A percentile compares a stretch with the other conserved stretches of the same genome.
phyloP scores from a whole-genome alignment of 1,284 basidiomycete genomes.

The Coriolopsis trogii region DNA sequence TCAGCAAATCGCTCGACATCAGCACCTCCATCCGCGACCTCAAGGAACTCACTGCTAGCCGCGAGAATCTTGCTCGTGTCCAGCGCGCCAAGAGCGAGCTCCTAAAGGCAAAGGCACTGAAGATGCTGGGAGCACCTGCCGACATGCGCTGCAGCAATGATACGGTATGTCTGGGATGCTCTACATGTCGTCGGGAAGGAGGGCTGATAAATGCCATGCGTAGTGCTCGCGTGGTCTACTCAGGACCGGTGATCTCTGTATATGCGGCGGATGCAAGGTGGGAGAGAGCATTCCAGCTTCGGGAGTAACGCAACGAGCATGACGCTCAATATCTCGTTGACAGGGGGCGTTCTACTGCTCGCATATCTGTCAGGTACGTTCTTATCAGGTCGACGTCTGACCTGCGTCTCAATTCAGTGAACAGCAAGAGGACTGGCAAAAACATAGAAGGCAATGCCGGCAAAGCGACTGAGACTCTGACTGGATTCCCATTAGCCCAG shows the following conservation, averaged over 20 bases:
- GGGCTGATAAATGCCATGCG: background rate
- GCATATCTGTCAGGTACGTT: constrained; percentile 11
- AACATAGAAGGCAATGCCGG: no score
- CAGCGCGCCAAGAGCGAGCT: constrained; percentile 34
- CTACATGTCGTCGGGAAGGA: background rate
- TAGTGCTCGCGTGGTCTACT: constrained; percentile 16
- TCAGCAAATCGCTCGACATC: constrained; percentile 32
- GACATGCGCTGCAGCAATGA: constrained; percentile 35
- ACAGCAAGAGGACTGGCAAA: no score
- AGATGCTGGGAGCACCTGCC: constrained; percentile 27
- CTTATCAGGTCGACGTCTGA: background rate
- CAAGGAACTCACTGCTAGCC: constrained; percentile 35
- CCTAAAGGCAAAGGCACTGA: constrained; percentile 30
- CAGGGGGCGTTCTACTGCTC: constrained; percentile 31
- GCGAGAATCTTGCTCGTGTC: constrained; percentile 38
- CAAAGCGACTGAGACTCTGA: no score
- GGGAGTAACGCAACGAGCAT: no score
- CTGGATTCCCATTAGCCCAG: background rate
- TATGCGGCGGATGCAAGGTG: constrained; percentile 19
- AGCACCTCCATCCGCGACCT: constrained; percentile 26
- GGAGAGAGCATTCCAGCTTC: background rate
- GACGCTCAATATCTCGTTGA: background rate
- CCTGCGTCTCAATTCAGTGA: background rate
- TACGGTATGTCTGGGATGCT: constrained; percentile 6
- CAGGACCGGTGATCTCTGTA: constrained; percentile 8